Evolutionary conservation across 495 filamentous ascomycete genomes (phyloP).

Genomic region (Aspergillus steynii): DNA sequence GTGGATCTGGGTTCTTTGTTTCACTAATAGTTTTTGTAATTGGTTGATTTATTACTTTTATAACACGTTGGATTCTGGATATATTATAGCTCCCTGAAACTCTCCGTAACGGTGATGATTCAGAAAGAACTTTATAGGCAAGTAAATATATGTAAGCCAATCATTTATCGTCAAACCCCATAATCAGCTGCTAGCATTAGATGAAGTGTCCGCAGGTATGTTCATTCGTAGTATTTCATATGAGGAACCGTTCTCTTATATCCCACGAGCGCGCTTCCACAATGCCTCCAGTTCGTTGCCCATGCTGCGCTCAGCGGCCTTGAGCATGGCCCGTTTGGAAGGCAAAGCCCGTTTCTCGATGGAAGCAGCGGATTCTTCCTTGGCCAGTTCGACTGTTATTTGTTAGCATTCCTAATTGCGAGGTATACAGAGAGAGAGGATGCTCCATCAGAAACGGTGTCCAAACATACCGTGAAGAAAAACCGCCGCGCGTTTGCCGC

Average conservation of each 20-base stretch:
- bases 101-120: too few species aligned
- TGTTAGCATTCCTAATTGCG: constrained; percentile 7
- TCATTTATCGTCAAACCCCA: too few species aligned
- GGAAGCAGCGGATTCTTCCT: constrained; percentile 34
- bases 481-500: constrained; percentile 56
- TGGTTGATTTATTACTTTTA: neutral
- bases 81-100: neutral
- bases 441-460: too few species aligned
- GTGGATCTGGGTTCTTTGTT: neutral
- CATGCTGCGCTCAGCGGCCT: constrained; percentile 32
- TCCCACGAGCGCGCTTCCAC: constrained; percentile 20
- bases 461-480: constrained; percentile 53
- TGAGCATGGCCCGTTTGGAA: constrained; percentile 26
- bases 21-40: neutral
- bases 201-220: too few species aligned
- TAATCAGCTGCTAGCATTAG: too few species aligned
- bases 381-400: constrained; percentile 34
- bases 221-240: neutral
- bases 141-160: too few species aligned
- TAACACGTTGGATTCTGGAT: neutral
- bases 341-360: constrained; percentile 32
- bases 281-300: constrained; percentile 35
- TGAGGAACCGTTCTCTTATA: neutral
- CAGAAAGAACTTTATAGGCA: too few species aligned
- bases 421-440: neutral